phyloP scores from a whole-genome alignment of 176 grass and related monocot species.

The Carex myosuroides region DNA sequence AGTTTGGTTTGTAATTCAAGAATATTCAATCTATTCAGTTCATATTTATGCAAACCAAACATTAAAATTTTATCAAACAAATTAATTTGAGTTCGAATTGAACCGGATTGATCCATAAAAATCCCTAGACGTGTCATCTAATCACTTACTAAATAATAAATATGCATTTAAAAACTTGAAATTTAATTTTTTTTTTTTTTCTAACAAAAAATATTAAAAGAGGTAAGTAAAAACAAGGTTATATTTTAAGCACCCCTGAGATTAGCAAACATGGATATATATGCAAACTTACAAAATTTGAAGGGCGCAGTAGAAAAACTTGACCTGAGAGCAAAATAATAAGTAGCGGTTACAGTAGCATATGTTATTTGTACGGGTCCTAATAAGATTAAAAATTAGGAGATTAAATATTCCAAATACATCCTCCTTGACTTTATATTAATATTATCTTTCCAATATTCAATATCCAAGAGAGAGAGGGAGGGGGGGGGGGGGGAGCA shows the following conservation, averaged over 20 bases:
- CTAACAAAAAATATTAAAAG: neutral
- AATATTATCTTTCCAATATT: slow-evolving; percentile 7
- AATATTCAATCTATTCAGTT: neutral
- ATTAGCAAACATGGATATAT: neutral
- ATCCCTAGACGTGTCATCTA: neutral
- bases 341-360: slow-evolving; percentile 12
- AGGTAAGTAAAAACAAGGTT: neutral
- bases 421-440: slow-evolving; percentile 22
- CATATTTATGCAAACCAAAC: neutral
- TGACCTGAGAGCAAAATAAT: neutral
- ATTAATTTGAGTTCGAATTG: neutral
- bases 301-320: neutral
- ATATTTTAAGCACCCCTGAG: neutral
- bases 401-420: neutral
- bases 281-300: neutral
- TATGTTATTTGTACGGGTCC: neutral
- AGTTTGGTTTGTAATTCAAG: neutral
- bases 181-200: neutral
- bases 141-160: neutral
- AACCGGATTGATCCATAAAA: neutral
- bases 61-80: neutral
- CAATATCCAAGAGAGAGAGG: neutral
- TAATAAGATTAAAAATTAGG: slow-evolving; percentile 22
- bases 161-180: neutral
- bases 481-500: neutral